A percentile compares a stretch with the other conserved stretches of the same genome.
phyloP scores from a whole-genome alignment of 176 grass and related monocot species.

The Carex cristatella region DNA sequence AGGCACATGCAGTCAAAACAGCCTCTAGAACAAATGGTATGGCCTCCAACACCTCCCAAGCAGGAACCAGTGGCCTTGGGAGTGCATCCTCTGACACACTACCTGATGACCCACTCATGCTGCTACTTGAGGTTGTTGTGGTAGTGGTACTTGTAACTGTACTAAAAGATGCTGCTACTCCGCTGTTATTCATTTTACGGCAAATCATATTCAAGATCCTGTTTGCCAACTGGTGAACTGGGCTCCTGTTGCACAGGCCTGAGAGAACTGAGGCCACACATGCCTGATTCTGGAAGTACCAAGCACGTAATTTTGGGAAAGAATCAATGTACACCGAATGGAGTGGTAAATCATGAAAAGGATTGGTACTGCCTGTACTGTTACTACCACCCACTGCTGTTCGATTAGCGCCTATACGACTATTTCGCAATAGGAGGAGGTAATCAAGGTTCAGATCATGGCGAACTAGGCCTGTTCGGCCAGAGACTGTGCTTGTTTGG shows the following conservation, averaged over 20 bases:
- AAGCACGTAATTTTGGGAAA: constrained; percentile 84
- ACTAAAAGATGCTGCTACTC: constrained; percentile 33
- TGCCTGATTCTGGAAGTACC: constrained; percentile 98
- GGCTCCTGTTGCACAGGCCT: constrained; percentile 74
- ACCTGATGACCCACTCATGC: constrained; percentile 62
- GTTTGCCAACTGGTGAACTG: constrained; percentile 88
- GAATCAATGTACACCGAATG: constrained; percentile 84
- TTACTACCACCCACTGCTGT: constrained; percentile 39
- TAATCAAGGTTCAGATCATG: constrained; percentile 86
- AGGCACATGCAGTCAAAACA: constrained; percentile 90
- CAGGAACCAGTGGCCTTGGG: constrained; percentile 68
- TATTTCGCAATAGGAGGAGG: constrained; percentile 83
- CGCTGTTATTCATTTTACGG: constrained; percentile 62
- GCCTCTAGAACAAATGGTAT: constrained; percentile 97
- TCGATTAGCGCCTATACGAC: constrained; percentile 38
- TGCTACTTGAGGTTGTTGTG: constrained; percentile 30
- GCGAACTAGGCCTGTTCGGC: constrained; percentile 65
- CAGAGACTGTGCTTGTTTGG: constrained; percentile 66
- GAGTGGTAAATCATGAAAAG: constrained; percentile 34
- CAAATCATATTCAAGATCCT: constrained; percentile 97
- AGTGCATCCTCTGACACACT: constrained; percentile 57
- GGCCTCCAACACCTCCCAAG: constrained; percentile 96
- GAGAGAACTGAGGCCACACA: constrained; percentile 94
- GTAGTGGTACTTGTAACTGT: not conserved
- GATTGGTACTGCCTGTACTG: constrained; percentile 26